Base-by-base conservation (phyloP, 2,329 filamentous ascomycete genomes). In the Trichoderma sp. region DNA sequence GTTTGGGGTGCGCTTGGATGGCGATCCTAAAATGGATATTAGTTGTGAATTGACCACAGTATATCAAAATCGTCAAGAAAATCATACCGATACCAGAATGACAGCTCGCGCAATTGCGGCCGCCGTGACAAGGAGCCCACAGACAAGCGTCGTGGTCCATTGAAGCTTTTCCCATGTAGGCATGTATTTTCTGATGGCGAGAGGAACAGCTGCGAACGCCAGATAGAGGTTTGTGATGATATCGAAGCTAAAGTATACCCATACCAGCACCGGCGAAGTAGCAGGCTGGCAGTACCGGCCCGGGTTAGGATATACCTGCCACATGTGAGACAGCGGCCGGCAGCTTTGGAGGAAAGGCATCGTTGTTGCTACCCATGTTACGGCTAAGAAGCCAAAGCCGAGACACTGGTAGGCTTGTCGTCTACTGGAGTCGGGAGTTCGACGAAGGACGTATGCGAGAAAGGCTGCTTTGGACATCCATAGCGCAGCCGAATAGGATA, bases 391-490 rank as follows among this genome's bases (percentile, higher is more conserved):
- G 59, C 53, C 19, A 25, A 69, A 60, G 39, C 68, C 68, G 7
- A 68, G 12, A 19, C 34, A 54, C 9, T 22, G 25, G 35, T 63
- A n/a, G 4, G 35, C 15, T 52, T 58, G 64, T 27, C 45, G 54
- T 60, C 64, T 59, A 7, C 27, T 9, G 34, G 10, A 50, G n/a
- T 13, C 56, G 39, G 48, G 32, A 5, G 60, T 35, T 17, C 60
- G 67, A 7, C 68, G 64, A 3, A 68, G 48, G 50, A 54, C 35
- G 22, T 65, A 17, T 19, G 34, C 42, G 50, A 68, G 64, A 32
- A 70, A 56, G 25, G 68, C 68, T 9, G 69, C 69, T 29, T 70
- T 70, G 3, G 64, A 42, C 6, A 39, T 61, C 68, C 69, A 70
- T 19, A 69, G 19, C 17, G 65, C 48, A 12, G 66, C 17, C 4